These are phyloP conservation scores for Bipolaris bicolor DNA, from an alignment of 2,329 filamentous ascomycete species.

Conservation along the genomic window DNA sequence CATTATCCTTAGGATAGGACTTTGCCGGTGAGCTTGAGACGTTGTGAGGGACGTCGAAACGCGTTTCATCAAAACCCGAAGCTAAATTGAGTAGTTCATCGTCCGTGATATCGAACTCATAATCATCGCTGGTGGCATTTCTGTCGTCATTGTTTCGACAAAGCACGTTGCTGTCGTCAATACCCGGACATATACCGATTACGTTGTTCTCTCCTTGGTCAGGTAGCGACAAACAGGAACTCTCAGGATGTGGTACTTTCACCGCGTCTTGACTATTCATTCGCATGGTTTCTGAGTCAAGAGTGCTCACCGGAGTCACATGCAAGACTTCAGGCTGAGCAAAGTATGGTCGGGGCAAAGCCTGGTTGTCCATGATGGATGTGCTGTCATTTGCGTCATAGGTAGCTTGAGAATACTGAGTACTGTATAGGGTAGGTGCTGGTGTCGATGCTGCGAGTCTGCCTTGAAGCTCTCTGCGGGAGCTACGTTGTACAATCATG, in stretches of 20 bases:
- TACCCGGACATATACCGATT: neutral
- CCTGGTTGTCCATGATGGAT: neutral
- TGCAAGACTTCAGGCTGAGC: neutral
- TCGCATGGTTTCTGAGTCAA: neutral
- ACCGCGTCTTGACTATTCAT: conserved; percentile 4
- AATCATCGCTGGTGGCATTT: conserved; percentile 17
- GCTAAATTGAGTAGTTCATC: conserved; percentile 30
- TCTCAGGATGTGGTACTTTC: neutral
- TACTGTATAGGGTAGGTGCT: neutral
- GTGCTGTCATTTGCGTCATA: neutral
- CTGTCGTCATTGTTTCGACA: neutral
- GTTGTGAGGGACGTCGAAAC: neutral
- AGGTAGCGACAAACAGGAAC: neutral
- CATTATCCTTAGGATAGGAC: neutral
- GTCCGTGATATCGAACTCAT: conserved; percentile 33
- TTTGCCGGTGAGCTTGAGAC: conserved; percentile 8
- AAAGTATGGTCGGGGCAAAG: neutral
- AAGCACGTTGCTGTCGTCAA: neutral
- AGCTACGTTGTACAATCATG: neutral
- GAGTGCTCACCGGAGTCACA: neutral
- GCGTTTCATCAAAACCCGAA: conserved; percentile 3
- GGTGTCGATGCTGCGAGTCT: neutral
- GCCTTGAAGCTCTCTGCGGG: conserved; percentile 18
- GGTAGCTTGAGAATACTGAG: neutral
- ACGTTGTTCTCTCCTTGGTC: neutral